Evolutionary conservation across 768 basidiomycete genomes (phyloP).

Genomic region (Mycena filopes): DNA sequence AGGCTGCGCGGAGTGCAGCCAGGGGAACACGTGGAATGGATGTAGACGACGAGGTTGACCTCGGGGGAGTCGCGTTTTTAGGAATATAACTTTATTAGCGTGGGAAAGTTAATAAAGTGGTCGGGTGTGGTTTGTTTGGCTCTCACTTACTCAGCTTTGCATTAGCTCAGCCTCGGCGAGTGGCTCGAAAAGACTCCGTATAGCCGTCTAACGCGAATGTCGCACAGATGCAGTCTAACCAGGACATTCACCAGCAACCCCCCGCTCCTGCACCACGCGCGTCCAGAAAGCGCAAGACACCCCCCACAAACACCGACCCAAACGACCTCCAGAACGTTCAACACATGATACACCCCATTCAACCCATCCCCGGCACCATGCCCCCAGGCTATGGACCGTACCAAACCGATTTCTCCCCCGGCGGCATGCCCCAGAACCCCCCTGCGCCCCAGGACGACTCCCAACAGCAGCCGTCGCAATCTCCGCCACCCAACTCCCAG

Average conservation of each 20-base stretch:
- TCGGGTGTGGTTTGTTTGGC: too few relatives aligned
- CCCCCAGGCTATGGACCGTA: constrained; percentile 61
- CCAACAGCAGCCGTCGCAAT: constrained; percentile 42
- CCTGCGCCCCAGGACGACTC: constrained; percentile 39
- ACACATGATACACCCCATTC: constrained; percentile 51
- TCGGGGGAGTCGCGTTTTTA: constrained; percentile 59
- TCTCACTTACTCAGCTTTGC: constrained; percentile 2
- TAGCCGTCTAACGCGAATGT: constrained; percentile 17
- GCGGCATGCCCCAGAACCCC: constrained; percentile 53
- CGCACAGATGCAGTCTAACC: constrained; percentile 10
- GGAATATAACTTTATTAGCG: constrained; percentile 23
- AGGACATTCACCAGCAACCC: constrained; percentile 45
- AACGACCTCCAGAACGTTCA: constrained; percentile 42
- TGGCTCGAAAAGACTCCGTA: constrained; percentile 10
- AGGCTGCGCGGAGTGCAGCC: constrained; percentile 51
- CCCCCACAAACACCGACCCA: constrained; percentile 52
- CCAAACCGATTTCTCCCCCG: constrained; percentile 63
- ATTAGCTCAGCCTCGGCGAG: background rate
- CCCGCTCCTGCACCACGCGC: constrained; percentile 55
- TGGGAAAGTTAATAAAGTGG: too few relatives aligned
- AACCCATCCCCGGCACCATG: constrained; percentile 51
- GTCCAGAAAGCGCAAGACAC: constrained; percentile 76
- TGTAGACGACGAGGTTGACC: constrained; percentile 51
- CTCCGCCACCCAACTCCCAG: constrained; percentile 40
- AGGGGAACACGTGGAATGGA: constrained; percentile 52